Evolutionary conservation across 768 basidiomycete species (phyloP).

Genomic region (Boletellus emodensis): DNA sequence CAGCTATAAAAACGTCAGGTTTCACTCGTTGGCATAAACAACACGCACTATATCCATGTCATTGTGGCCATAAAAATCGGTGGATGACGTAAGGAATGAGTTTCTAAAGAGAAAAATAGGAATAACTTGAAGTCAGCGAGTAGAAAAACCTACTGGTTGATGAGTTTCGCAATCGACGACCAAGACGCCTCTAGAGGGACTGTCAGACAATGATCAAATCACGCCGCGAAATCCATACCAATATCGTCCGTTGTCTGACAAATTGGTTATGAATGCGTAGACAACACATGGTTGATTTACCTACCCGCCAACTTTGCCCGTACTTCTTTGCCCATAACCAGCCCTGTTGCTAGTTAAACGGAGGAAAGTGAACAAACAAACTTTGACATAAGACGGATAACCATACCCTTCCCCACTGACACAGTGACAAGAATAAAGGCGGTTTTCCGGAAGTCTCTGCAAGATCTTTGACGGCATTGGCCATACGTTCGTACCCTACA

Average conservation of each 20-base stretch:
- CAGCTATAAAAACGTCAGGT: conserved; percentile 34
- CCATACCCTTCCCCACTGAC: conserved; percentile 64
- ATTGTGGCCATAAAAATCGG: conserved; percentile 65
- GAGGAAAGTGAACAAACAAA: neutral
- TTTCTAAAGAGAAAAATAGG: conserved; percentile 40
- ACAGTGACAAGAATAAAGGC: conserved; percentile 57
- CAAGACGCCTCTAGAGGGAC: conserved; percentile 39
- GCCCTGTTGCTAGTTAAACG: conserved; percentile 45
- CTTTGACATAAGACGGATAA: neutral
- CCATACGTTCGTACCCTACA: conserved; percentile 58
- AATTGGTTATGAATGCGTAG: neutral
- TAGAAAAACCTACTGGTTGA: conserved; percentile 43
- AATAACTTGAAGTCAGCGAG: neutral
- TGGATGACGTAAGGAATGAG: conserved; percentile 58
- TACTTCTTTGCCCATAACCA: conserved; percentile 59
- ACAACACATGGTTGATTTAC: conserved; percentile 11
- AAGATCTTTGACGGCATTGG: conserved; percentile 50
- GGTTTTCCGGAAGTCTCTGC: conserved; percentile 46
- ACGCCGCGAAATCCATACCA: conserved; percentile 22
- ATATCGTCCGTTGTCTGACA: conserved; percentile 50
- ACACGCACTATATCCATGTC: conserved; percentile 61
- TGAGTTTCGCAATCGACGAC: conserved; percentile 47
- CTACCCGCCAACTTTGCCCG: conserved; percentile 66
- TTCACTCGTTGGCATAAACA: conserved; percentile 2
- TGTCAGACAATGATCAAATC: neutral